Conservation (phyloP, 2,329 filamentous ascomycete genomes). For the Penicillium sp. region DNA sequence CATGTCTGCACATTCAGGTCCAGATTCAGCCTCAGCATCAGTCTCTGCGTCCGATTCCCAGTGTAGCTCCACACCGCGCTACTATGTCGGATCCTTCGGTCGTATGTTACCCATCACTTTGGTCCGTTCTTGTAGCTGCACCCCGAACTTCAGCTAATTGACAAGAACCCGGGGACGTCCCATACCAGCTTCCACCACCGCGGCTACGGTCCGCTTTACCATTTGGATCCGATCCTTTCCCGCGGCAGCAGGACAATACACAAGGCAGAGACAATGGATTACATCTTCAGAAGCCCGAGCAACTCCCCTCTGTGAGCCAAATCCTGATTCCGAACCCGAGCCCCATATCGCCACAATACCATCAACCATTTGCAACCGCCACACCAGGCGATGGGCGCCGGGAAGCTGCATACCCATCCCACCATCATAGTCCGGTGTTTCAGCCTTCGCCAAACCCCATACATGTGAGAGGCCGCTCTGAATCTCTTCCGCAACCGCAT, state of each 20-base stretch:
- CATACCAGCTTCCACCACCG: conserved; percentile 43
- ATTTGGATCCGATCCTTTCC: conserved; percentile 35
- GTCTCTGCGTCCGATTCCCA: background rate
- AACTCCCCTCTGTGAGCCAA: conserved; percentile 41
- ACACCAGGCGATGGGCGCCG: conserved; percentile 16
- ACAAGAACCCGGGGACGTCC: conserved; percentile 31
- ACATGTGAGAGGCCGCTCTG: conserved; percentile 21
- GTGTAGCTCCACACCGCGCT: conserved; percentile 13
- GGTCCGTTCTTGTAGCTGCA: conserved; percentile 25
- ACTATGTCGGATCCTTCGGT: conserved; percentile 40
- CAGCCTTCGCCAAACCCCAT: conserved; percentile 13
- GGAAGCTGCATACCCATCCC: conserved; percentile 19
- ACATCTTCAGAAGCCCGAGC: conserved; percentile 21
- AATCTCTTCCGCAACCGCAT: conserved; percentile 21
- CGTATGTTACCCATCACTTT: conserved; percentile 36
- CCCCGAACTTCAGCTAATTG: conserved; percentile 31
- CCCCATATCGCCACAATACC: conserved; percentile 30
- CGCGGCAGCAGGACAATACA: conserved; percentile 25
- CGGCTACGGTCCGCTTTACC: conserved; percentile 33
- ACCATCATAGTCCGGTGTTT: conserved; percentile 21
- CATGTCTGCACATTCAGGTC: conserved; percentile 30
- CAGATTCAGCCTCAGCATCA: background rate
- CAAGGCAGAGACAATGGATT: conserved; percentile 15
- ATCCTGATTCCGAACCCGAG: conserved; percentile 35
- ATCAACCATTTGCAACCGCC: conserved; percentile 23